A percentile compares a stretch with the other conserved stretches of the same genome.
Evolutionary conservation across 1,284 basidiomycete species (phyloP).

Genomic region (Irpex lacteus): DNA sequence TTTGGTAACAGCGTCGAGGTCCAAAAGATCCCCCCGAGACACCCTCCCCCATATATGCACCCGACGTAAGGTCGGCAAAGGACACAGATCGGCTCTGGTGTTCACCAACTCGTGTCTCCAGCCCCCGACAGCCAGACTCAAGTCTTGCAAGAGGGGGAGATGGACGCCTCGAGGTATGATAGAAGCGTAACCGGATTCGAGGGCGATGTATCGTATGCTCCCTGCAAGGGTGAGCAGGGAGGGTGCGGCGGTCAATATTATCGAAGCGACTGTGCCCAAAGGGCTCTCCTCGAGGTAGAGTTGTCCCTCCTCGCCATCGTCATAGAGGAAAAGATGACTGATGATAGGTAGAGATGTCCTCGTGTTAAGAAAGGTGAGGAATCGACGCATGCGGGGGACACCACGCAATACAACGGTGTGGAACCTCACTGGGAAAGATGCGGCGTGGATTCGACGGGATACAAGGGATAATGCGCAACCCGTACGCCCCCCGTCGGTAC

Average conservation of each 20-base stretch:
- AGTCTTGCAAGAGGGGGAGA: not conserved
- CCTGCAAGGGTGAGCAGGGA: not conserved
- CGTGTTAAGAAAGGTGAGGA: not conserved
- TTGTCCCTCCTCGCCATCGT: not conserved
- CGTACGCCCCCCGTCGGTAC: slow-evolving; percentile 4
- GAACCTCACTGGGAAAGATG: not conserved
- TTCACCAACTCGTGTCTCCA: not conserved
- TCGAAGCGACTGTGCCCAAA: not conserved
- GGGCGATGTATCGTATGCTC: not conserved
- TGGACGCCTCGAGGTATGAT: not conserved
- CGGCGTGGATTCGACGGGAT: not conserved
- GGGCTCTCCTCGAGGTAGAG: not conserved
- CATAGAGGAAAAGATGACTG: not conserved
- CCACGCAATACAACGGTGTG: not conserved
- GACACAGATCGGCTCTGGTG: not conserved
- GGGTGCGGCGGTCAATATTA: not conserved
- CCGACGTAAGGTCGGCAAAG: not conserved
- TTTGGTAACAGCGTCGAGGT: not conserved
- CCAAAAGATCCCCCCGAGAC: not conserved
- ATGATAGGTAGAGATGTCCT: not conserved
- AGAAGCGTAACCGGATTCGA: not conserved
- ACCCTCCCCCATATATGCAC: not conserved
- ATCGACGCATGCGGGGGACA: not conserved
- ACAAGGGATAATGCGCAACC: slow-evolving; percentile 2
- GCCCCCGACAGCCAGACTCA: not conserved